phyloP scores from a whole-genome alignment of 208 protist genomes.

The Trypanosoma platydactyli region DNA sequence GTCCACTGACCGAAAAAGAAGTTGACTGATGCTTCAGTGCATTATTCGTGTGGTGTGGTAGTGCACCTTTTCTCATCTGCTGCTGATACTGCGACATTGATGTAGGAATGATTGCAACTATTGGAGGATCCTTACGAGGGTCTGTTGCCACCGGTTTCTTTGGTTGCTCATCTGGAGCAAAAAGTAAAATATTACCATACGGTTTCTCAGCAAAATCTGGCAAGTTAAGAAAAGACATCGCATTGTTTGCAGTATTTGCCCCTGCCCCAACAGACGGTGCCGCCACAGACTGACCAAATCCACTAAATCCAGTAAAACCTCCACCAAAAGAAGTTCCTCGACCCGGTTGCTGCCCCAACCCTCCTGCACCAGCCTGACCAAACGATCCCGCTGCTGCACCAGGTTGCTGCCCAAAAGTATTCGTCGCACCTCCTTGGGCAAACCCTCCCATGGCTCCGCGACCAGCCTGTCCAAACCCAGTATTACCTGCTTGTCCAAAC shows the following conservation, averaged over 20 bases:
- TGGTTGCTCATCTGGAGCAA: slow-evolving; percentile 60
- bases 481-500: slow-evolving; percentile 24
- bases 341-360: slow-evolving; percentile 24
- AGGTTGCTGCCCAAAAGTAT: slow-evolving; percentile 47
- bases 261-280: slow-evolving; percentile 7
- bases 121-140: slow-evolving; percentile 6
- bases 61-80: slow-evolving; percentile 12
- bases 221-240: slow-evolving; percentile 64
- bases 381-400: slow-evolving; percentile 21
- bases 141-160: slow-evolving; percentile 17
- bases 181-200: slow-evolving; percentile 80
- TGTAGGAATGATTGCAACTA: slow-evolving; percentile 16
- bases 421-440: slow-evolving; percentile 26
- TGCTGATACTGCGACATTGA: slow-evolving; percentile 25
- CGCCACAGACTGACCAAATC: slow-evolving; percentile 12
- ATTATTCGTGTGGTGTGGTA: slow-evolving; percentile 3
- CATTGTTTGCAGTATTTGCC: slow-evolving; percentile 29
- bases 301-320: slow-evolving; percentile 22
- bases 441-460: slow-evolving; percentile 34
- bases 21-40: slow-evolving; percentile 40
- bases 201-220: slow-evolving; percentile 75
- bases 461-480: slow-evolving; percentile 34
- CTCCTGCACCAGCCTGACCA: slow-evolving; percentile 12
- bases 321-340: slow-evolving; percentile 40
- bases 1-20: slow-evolving; percentile 40